Conservation (phyloP, 169 alveolate species). For the Eimeria sp. region DNA sequence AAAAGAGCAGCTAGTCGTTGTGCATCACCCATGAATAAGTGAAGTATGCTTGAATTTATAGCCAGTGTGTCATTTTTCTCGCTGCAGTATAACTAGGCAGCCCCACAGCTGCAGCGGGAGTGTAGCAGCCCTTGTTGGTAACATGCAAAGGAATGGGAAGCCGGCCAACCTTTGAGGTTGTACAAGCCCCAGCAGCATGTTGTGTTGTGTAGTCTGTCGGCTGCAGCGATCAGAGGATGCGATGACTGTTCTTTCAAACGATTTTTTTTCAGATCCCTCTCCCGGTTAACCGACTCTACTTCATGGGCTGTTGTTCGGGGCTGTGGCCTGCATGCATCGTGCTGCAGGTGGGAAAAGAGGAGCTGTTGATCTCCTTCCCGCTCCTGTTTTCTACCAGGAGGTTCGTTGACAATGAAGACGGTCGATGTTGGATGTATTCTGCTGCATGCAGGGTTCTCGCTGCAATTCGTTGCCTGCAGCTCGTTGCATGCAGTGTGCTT, state of each 20-base stretch:
- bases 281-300: background rate
- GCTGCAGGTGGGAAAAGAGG: background rate
- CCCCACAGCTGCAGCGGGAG: background rate
- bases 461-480: background rate
- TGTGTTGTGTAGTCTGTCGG: background rate
- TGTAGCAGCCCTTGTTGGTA: background rate
- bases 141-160: background rate
- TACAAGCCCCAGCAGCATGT: background rate
- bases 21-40: background rate
- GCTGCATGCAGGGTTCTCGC: background rate
- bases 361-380: background rate
- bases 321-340: background rate
- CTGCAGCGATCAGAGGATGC: background rate
- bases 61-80: background rate
- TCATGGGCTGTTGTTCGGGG: background rate
- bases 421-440: background rate
- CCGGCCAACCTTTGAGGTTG: background rate
- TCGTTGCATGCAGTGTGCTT: background rate
- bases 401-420: background rate
- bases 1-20: background rate
- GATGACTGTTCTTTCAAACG: background rate
- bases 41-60: background rate
- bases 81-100: background rate
- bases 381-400: constrained; percentile 4
- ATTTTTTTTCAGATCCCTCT: background rate